Base-by-base conservation (phyloP, 2,329 filamentous ascomycete species). In the Hypoxylon sp. region DNA sequence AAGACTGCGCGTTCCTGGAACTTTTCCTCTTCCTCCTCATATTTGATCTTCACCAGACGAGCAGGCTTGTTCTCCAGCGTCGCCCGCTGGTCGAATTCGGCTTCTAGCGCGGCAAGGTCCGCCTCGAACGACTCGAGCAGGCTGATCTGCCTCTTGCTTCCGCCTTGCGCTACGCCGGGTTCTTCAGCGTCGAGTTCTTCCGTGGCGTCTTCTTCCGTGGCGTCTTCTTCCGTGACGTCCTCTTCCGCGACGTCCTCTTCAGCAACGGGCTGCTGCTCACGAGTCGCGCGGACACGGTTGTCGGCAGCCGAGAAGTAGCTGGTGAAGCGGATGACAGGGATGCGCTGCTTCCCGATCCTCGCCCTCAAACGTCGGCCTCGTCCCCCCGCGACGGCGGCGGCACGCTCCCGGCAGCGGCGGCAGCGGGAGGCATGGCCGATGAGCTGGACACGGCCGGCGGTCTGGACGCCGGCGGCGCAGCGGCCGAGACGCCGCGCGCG, bases 401-500 rank as follows among this genome's bases (percentile, higher is more conserved):
- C n/a, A n/a, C n/a, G n/a, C n/a, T n/a, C n/a, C n/a, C n/a, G n/a
- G n/a, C n/a, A n/a, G n/a, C n/a, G n/a, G n/a, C n/a, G n/a, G n/a
- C n/a, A n/a, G n/a, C n/a, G n/a, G n/a, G n/a, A n/a, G n/a, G n/a
- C n/a, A n/a, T n/a, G n/a, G n/a, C n/a, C n/a, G n/a, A n/a, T n/a
- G n/a, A n/a, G n/a, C n/a, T n/a, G 26, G 26, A 27, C 3, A 27
- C 26, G 4, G 26, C 40, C 18, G 4, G 35, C 26, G 21, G 48
- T 20, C 31, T 35, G n/a, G 29, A 51, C 17, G 5, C 52, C 55
- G 1, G 15, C 8, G 2, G 23, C n/a, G 37, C 60, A 62, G 23
- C 23, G 45, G 7, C 60, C 60, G 10, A 62, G 26, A 2, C 48
- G 48, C 2, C 60, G 56, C 5, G 31, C 48, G 1, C 15, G 3